These are phyloP conservation scores for Wilcoxina mikolae DNA, from an alignment of 495 filamentous ascomycete species.

Conservation along the genomic window DNA sequence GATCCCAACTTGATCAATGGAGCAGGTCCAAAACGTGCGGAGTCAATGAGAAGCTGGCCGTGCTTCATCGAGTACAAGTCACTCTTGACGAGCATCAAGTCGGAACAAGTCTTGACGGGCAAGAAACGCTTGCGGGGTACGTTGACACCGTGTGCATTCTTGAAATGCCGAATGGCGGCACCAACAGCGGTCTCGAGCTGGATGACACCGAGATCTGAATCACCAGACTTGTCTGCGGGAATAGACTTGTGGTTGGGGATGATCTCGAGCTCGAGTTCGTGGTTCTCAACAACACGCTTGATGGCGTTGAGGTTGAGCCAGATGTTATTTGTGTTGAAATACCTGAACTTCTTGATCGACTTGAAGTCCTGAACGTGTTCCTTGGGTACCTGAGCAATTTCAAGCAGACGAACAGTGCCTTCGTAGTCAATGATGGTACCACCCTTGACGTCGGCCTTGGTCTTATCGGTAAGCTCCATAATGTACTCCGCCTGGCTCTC, in stretches of 20 bases:
- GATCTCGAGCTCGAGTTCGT: conserved; percentile 98
- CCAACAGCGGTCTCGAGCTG: conserved; percentile 98
- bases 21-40: conserved; percentile 91
- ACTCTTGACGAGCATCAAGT: conserved; percentile 99
- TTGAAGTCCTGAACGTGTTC: conserved; percentile 99
- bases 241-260: conserved; percentile 99
- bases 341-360: conserved; percentile 99
- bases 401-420: conserved; percentile 83
- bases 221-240: conserved; percentile 96
- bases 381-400: conserved; percentile 99
- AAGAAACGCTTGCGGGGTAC: conserved; percentile 95
- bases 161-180: conserved; percentile 96
- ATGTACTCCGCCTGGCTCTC: conserved; percentile 93
- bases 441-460: conserved; percentile 99
- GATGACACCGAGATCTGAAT: conserved; percentile 91
- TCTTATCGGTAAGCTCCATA: conserved; percentile 99
- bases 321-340: conserved; percentile 99
- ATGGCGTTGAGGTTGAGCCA: conserved; percentile 97
- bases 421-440: conserved; percentile 99
- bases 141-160: conserved; percentile 97
- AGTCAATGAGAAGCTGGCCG: conserved; percentile 91
- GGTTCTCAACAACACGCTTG: conserved; percentile 97
- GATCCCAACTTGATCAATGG: conserved; percentile 96
- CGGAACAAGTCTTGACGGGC: conserved; percentile 99
- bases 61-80: conserved; percentile 99